Conservation (phyloP, 768 basidiomycete species). For the Tulasnella calospora region DNA sequence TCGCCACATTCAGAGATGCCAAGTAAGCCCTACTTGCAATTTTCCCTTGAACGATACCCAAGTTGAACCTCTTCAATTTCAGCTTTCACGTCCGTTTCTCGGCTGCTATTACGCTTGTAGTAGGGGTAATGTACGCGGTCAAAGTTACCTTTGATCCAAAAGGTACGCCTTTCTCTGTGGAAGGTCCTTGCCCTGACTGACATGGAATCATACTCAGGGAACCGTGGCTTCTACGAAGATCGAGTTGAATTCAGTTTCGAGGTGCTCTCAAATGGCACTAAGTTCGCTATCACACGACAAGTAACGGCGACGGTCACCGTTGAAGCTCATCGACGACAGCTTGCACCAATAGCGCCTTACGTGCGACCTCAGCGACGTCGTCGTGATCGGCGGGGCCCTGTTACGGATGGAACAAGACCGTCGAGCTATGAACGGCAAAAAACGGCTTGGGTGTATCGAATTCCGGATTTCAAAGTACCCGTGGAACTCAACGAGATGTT, state of each 20-base stretch:
- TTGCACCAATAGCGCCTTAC: conserved; percentile 48
- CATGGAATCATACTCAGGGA: not conserved
- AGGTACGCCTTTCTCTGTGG: not conserved
- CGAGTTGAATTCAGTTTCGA: conserved; percentile 19
- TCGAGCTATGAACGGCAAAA: conserved; percentile 30
- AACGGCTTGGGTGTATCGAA: conserved; percentile 43
- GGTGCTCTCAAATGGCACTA: too few relatives aligned
- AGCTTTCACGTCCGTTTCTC: not conserved
- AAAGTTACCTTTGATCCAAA: conserved; percentile 17
- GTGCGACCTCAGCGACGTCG: conserved; percentile 23
- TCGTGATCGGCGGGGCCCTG: conserved; percentile 27
- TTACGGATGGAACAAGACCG: conserved; percentile 42
- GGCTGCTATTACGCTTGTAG: not conserved
- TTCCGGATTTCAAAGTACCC: conserved; percentile 38
- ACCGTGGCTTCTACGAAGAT: conserved; percentile 26
- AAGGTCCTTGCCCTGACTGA: not conserved
- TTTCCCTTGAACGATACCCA: not conserved
- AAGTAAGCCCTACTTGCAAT: not conserved
- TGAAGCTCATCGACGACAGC: conserved; percentile 42
- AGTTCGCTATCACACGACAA: conserved; percentile 12
- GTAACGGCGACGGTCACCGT: conserved; percentile 17
- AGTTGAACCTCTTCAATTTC: not conserved
- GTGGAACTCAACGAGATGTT: not conserved
- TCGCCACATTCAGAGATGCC: not conserved
- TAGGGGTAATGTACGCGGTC: not conserved